Conservation (phyloP, 805 yeast genomes). For the Hanseniaspora pseudoguilliermondii region DNA sequence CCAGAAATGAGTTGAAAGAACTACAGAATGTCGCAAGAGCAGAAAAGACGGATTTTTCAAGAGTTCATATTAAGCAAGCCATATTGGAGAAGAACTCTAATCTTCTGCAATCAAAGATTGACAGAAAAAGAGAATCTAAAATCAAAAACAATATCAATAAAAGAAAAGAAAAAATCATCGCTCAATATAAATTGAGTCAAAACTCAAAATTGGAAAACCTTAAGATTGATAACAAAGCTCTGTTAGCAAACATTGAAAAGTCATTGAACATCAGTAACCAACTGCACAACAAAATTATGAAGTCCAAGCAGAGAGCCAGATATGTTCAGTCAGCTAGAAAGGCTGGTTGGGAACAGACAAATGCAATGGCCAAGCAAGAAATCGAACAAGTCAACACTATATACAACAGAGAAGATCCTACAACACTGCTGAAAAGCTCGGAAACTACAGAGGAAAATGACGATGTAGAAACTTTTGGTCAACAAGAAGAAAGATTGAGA, state of each 20-base stretch:
- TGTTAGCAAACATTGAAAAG: conserved; percentile 31
- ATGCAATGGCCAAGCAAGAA: conserved; percentile 34
- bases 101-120: conserved; percentile 44
- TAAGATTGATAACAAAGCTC: conserved; percentile 21
- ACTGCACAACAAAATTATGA: conserved; percentile 48
- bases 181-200: conserved; percentile 20
- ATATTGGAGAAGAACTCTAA: conserved; percentile 46
- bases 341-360: conserved; percentile 61
- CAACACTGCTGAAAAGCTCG: conserved; percentile 18
- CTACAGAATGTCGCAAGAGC: conserved; percentile 44
- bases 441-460: conserved; percentile 6
- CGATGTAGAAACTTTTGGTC: conserved; percentile 11
- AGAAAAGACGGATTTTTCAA: conserved; percentile 45
- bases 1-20: conserved; percentile 31
- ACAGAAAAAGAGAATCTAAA: conserved; percentile 24
- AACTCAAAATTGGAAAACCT: conserved; percentile 18
- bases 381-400: conserved; percentile 13
- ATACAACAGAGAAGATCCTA: conserved; percentile 16
- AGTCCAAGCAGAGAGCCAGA: conserved; percentile 51
- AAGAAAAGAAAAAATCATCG: conserved; percentile 18
- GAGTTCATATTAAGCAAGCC: conserved; percentile 54
- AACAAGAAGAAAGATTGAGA: conserved; percentile 9
- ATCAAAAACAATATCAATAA: conserved; percentile 19
- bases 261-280: conserved; percentile 42
- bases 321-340: conserved; percentile 51